Base-by-base conservation (phyloP, 169 alveolate species). In the Babesia ovis region DNA sequence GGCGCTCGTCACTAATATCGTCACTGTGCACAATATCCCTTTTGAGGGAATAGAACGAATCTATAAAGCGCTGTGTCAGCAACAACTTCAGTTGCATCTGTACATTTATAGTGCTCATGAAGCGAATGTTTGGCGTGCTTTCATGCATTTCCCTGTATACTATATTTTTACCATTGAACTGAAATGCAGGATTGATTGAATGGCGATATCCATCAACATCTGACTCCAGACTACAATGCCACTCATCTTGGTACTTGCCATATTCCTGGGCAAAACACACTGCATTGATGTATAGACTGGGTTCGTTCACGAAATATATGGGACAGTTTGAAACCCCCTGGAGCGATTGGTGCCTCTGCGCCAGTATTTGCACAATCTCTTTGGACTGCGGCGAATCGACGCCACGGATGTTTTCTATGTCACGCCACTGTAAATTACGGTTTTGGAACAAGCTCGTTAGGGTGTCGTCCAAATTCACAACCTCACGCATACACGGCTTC, bases 41-140 rank as follows among this genome's bases (percentile, higher is more conserved):
- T 70, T 77, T 77, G 23, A 77, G 75, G 1, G 86, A 35, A 50
- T 77, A 77, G 68, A 77, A 77, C 20, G 86, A 77, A 61, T 77
- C 86, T 3, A 64, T 77, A 31, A 20, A 57, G 43, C 86, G 23
- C 74, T 42, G 67, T 29, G 86, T 61, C 27, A 77, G 73, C 42
- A 77, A 58, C 59, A 77, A 42, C 58, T 77, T 77, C 66, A 77
- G 59, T 71, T 77, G 86, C 58, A 61, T 62, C 31, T 57, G 59
- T 42, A 77, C 74, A 41, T 45, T 62, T 48, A 77, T 42, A 2
- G 56, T 68, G 68, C 76, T 57, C 86, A 77, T 77, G 81, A 77
- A 77, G 59, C 66, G 34, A 34, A 77, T 25, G 31, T 64, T 69
- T 12, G 86, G 86, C 34, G 81, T 67, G 25, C 39, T 23, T 8